Percentiles rank a stretch among this genome's conserved stretches.
These are phyloP conservation scores for Medicago ruthenica DNA, from an alignment of 306 rosid species.

Conservation along the genomic window DNA sequence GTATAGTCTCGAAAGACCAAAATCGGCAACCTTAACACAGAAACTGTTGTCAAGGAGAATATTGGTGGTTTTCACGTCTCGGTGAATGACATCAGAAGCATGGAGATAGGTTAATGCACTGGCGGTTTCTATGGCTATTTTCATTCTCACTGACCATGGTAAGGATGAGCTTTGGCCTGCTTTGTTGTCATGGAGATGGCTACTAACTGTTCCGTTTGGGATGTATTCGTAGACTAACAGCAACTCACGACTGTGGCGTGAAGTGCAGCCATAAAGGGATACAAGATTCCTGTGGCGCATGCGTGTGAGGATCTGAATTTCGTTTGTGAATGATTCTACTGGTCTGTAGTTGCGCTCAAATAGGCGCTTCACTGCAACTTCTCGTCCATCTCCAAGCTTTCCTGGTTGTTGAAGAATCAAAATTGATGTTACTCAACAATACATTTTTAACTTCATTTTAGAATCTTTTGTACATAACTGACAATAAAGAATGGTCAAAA, in stretches of 20 bases:
- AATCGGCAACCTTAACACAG: constrained; percentile 69
- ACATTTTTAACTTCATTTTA: not conserved
- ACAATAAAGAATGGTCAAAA: not conserved
- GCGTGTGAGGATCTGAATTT: constrained; percentile 61
- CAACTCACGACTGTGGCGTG: constrained; percentile 40
- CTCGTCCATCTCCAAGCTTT: constrained; percentile 67
- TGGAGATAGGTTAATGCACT: constrained; percentile 69
- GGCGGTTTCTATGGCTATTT: constrained; percentile 69
- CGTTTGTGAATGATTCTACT: constrained; percentile 62
- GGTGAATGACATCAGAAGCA: constrained; percentile 54
- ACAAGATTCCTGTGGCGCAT: constrained; percentile 63
- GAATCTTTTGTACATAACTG: not conserved
- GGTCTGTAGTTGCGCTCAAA: constrained; percentile 61
- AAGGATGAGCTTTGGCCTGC: constrained; percentile 29
- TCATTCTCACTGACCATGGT: constrained; percentile 58
- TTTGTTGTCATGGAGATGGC: constrained; percentile 61
- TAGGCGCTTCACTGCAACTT: constrained; percentile 74
- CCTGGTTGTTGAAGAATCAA: constrained; percentile 45
- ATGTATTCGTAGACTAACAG: constrained; percentile 64
- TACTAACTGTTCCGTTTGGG: constrained; percentile 65
- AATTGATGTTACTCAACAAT: constrained; percentile 5
- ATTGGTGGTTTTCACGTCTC: constrained; percentile 67
- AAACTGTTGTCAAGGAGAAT: constrained; percentile 61
- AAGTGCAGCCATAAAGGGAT: constrained; percentile 73
- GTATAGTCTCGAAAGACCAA: constrained; percentile 67